phyloP scores from a whole-genome alignment of 441 rosid species.

The Populus hybrid region DNA sequence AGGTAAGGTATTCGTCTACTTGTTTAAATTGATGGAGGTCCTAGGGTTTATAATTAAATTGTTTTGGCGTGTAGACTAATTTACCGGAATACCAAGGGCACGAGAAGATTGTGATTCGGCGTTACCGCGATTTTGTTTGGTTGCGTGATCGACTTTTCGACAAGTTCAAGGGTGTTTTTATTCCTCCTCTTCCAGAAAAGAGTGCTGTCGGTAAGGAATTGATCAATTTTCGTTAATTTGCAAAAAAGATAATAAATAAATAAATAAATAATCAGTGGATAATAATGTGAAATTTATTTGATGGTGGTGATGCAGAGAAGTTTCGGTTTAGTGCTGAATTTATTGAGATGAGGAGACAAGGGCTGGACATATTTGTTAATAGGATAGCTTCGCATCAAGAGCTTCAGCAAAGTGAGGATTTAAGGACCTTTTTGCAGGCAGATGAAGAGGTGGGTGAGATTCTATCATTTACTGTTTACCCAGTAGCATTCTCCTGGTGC shows the following conservation, averaged over 20 bases:
- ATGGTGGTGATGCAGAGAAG: constrained; percentile 65
- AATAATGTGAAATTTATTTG: background rate
- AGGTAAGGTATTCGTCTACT: constrained; percentile 39
- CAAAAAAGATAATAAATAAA: background rate
- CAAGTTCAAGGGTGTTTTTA: constrained; percentile 82
- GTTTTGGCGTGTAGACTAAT: constrained; percentile 58
- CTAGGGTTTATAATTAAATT: background rate
- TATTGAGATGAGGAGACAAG: constrained; percentile 97
- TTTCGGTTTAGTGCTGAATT: constrained; percentile 98
- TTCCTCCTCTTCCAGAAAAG: constrained; percentile 98
- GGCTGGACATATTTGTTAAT: constrained; percentile 82
- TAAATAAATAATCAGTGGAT: background rate
- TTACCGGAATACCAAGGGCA: constrained; percentile 84
- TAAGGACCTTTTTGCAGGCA: constrained; percentile 94
- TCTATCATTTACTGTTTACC: background rate
- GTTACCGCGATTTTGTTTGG: constrained; percentile 96
- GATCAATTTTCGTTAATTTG: background rate
- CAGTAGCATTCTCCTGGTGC: constrained; percentile 10
- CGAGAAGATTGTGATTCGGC: constrained; percentile 93
- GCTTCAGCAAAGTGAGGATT: constrained; percentile 93
- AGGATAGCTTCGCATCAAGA: constrained; percentile 86
- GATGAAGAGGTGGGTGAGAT: constrained; percentile 82
- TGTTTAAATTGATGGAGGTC: background rate
- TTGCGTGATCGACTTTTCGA: constrained; percentile 85
- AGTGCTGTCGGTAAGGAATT: constrained; percentile 85